Percentiles rank a stretch among this genome's conserved stretches.
phyloP scores from a whole-genome alignment of 177 flowering plant species.

The Telopea speciosissima region DNA sequence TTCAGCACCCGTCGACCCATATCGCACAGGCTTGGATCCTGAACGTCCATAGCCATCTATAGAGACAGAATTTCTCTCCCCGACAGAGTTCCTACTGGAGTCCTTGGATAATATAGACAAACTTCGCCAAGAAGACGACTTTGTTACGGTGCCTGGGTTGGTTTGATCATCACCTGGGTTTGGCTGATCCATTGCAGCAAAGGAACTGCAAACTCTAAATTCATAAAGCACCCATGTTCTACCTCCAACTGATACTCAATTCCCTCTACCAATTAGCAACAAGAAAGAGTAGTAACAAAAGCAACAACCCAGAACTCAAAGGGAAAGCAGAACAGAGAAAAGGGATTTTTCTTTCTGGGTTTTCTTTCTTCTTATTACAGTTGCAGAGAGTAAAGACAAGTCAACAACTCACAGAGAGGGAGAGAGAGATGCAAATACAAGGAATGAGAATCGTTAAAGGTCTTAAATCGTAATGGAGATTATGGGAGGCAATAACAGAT shows the following conservation, averaged over 20 bases:
- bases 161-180: conserved; percentile 15
- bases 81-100: conserved; percentile 11
- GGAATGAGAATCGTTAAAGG: no score
- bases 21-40: conserved; percentile 30
- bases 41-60: neutral
- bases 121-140: conserved; percentile 20
- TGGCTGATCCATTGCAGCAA: conserved; percentile 37
- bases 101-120: conserved; percentile 16
- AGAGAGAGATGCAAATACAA: no score
- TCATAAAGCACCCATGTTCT: conserved; percentile 11
- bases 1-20: conserved; percentile 56
- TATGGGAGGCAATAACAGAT: no score
- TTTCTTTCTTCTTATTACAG: neutral
- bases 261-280: neutral
- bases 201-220: conserved; percentile 12
- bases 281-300: neutral
- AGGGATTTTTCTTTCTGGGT: neutral
- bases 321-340: neutral
- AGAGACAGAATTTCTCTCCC: conserved; percentile 20
- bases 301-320: neutral
- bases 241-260: neutral
- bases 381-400: neutral
- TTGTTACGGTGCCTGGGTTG: conserved; percentile 12
- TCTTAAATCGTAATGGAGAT: no score
- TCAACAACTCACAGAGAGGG: no score